Evolutionary conservation across 495 filamentous ascomycete species (phyloP).

Genomic region (Lineolata rhizophorae): DNA sequence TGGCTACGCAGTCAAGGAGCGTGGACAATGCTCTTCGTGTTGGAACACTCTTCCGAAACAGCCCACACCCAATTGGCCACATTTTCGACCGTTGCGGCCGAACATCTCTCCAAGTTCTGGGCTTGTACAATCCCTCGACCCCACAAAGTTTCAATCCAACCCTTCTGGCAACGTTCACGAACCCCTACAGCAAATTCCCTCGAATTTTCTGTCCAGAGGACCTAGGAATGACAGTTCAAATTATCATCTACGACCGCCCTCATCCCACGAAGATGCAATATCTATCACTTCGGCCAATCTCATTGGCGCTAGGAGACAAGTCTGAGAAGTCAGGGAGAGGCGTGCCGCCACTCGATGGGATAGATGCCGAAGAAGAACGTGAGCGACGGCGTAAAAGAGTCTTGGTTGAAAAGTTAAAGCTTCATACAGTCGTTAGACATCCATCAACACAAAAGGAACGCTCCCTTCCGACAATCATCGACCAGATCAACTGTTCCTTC

Average conservation of each 20-base stretch:
- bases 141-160: conserved; percentile 36
- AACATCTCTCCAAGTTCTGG: conserved; percentile 65
- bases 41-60: conserved; percentile 63
- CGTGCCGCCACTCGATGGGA: conserved; percentile 21
- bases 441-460: conserved; percentile 61
- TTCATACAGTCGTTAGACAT: conserved; percentile 65
- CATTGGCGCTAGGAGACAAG: conserved; percentile 71
- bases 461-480: conserved; percentile 59
- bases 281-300: conserved; percentile 76
- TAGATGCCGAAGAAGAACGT: conserved; percentile 41
- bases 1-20: conserved; percentile 30
- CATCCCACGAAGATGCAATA: conserved; percentile 87
- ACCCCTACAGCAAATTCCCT: conserved; percentile 34
- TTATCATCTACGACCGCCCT: conserved; percentile 74
- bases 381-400: conserved; percentile 30
- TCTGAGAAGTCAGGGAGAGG: conserved; percentile 11
- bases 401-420: conserved; percentile 72
- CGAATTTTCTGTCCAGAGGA: conserved; percentile 46
- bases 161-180: conserved; percentile 46
- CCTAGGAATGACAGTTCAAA: conserved; percentile 45
- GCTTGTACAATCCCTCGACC: conserved; percentile 43
- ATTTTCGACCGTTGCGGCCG: conserved; percentile 72
- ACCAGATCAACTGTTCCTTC: conserved; percentile 90
- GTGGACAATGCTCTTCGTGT: conserved; percentile 76
- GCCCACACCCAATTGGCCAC: conserved; percentile 55